Evolutionary conservation across 2,329 filamentous ascomycete genomes (phyloP).

Genomic region (Alternaria gaisen): DNA sequence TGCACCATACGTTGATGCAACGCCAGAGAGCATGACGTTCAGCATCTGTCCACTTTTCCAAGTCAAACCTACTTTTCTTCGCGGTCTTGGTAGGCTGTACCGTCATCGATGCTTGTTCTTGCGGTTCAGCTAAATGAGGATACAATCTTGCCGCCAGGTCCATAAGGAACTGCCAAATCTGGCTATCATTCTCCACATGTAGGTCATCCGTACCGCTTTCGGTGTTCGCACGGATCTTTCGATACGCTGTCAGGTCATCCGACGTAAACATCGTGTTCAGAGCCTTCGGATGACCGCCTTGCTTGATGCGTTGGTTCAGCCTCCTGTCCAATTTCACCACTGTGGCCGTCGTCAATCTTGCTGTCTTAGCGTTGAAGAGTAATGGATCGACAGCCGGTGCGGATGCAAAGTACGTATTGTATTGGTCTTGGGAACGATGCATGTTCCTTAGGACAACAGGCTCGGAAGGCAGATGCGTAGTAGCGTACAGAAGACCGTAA

Average conservation of each 20-base stretch:
- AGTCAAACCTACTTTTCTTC: not conserved
- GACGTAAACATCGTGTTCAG: not conserved
- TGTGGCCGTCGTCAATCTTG: not conserved
- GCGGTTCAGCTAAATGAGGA: not conserved
- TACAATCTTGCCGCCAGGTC: not conserved
- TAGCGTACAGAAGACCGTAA: not conserved
- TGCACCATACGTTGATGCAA: not conserved
- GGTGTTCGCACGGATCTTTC: too few species aligned
- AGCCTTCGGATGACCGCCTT: not conserved
- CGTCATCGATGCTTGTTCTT: not conserved
- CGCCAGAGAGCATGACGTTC: not conserved
- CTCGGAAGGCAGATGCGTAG: not conserved
- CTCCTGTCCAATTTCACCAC: not conserved
- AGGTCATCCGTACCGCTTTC: too few species aligned
- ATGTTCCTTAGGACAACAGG: not conserved
- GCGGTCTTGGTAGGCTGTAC: not conserved
- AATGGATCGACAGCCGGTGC: not conserved
- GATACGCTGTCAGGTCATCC: not conserved
- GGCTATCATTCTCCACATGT: not conserved
- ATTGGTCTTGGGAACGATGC: not conserved
- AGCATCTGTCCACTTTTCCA: not conserved
- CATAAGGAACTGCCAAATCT: not conserved
- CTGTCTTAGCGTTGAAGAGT: not conserved
- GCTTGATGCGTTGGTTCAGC: not conserved
- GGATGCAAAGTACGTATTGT: not conserved